Evolutionary conservation across 1,284 basidiomycete genomes (phyloP), one percentile per base, ranked within the genome.

Genomic region (Apiotrichum gracile): DNA sequence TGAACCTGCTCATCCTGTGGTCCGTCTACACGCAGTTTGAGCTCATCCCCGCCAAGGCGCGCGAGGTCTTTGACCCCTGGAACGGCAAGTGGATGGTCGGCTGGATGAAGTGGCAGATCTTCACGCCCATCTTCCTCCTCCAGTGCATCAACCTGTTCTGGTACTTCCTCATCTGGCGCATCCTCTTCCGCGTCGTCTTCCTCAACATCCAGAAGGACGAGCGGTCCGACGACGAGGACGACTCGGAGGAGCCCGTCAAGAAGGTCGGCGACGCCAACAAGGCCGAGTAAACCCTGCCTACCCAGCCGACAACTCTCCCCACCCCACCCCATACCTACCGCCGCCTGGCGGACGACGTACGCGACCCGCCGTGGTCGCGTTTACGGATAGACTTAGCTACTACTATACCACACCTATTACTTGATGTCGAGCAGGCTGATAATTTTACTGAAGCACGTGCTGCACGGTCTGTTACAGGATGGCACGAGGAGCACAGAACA

Each of bases 131-230:
- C 54, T 64, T 84, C 13, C 74, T 88, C 1, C 79, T 97, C 14
- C 90, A 91, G 70, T 65, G 83, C 56, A 80, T 97, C 65, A 94
- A 96, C 69, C 61, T 93, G 21, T 94, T 94, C 78, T 94, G 91
- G 91, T 92, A 89, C 70, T 83, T 80, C 72, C 78, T 90, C 42
- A 90, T 93, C 67, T 75, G 82, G 71, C 83, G 88, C 49, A 85
- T 94, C 55, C 68, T 80, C 16, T 67, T 73, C 47, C 76, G 81
- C n/a, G 69, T 74, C 9, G 47, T 75, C 24, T 67, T 75, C 51
- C 54, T 46, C 27, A 61, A 65, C 17, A 54, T 61, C 12, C 54
- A 73, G 29, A 70, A 68, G 47, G 78, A 79, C 57, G 78, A 78
- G 46, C 65, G 78, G 26, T 78, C 77, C 0, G 78, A 79, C 46